These are phyloP conservation scores for Rhodomyrtus tomentosa DNA, from an alignment of 345 rosid genomes.

Conservation along the genomic window DNA sequence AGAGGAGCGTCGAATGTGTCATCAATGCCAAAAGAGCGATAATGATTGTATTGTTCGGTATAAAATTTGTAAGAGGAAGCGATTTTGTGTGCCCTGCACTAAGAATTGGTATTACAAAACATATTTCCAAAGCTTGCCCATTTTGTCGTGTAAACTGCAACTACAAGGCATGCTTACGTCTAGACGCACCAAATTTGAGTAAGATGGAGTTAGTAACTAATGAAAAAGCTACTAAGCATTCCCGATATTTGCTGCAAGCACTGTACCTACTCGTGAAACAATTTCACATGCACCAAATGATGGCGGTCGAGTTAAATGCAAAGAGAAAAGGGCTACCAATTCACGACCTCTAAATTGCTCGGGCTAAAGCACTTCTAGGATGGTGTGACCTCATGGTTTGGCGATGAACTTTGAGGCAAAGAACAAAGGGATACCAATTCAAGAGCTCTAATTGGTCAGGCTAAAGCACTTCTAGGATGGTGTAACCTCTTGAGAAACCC, in stretches of 20 bases:
- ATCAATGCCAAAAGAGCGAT: constrained; percentile 29
- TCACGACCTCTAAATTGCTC: too few relatives aligned
- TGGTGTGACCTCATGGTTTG: too few relatives aligned
- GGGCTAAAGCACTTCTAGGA: too few relatives aligned
- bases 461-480: too few relatives aligned
- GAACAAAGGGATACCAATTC: too few relatives aligned
- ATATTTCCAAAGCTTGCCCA: constrained; percentile 30
- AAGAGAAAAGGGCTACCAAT: too few relatives aligned
- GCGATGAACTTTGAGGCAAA: background rate
- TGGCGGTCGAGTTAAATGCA: constrained; percentile 1
- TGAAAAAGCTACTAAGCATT: constrained; percentile 6
- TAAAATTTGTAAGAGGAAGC: constrained; percentile 10
- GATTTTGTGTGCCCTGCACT: constrained; percentile 16
- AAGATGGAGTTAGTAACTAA: background rate
- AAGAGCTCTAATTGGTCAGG: too few relatives aligned
- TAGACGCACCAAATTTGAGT: constrained; percentile 5
- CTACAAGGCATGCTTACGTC: constrained; percentile 49
- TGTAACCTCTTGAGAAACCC: too few relatives aligned
- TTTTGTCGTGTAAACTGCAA: constrained; percentile 35
- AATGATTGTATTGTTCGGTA: constrained; percentile 19
- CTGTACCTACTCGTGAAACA: constrained; percentile 15
- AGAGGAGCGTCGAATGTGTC: constrained; percentile 12
- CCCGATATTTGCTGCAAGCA: constrained; percentile 7
- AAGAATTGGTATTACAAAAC: constrained; percentile 17
- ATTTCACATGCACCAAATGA: constrained; percentile 17